A percentile compares a stretch with the other conserved stretches of the same genome.
Evolutionary conservation across 73 alveolate genomes (phyloP).

Genomic region (Vitrella brassicaformis): DNA sequence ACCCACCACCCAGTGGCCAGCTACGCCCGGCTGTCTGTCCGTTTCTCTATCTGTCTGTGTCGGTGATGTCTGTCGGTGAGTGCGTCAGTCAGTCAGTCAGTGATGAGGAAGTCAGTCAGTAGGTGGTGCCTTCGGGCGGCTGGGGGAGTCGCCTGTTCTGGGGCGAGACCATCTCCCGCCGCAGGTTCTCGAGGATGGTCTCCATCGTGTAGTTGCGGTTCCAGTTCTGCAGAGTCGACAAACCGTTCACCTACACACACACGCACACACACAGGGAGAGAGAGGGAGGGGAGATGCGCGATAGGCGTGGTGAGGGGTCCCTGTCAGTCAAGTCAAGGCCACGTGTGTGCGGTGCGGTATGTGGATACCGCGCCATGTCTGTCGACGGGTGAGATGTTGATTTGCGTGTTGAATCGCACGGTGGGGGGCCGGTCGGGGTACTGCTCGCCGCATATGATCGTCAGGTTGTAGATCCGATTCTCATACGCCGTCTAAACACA

Average conservation of each 20-base stretch:
- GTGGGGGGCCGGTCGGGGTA: constrained; percentile 74
- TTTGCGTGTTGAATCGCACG: constrained; percentile 55
- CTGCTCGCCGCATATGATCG: constrained; percentile 58
- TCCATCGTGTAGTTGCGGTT: constrained; percentile 26
- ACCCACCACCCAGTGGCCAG: no score
- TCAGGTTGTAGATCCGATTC: constrained; percentile 64
- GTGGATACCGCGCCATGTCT: not conserved
- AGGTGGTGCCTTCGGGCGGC: constrained; percentile 42
- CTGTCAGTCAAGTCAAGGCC: no score
- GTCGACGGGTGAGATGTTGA: constrained; percentile 36
- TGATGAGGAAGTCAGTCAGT: not conserved
- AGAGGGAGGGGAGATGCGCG: no score
- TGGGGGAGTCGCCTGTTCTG: constrained; percentile 9
- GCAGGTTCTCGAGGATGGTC: constrained; percentile 25
- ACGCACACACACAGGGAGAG: no score
- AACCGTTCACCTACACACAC: not conserved
- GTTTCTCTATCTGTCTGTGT: not conserved
- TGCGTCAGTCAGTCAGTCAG: not conserved
- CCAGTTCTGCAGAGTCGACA: constrained; percentile 3
- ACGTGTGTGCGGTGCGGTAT: no score
- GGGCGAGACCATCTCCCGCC: constrained; percentile 26
- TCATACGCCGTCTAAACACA: constrained; percentile 44
- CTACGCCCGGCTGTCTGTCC: not conserved
- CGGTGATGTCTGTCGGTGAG: not conserved
- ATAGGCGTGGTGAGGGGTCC: no score